Evolutionary conservation across 164 flowering plant species (phyloP).

Genomic region (Stephania japonica): DNA sequence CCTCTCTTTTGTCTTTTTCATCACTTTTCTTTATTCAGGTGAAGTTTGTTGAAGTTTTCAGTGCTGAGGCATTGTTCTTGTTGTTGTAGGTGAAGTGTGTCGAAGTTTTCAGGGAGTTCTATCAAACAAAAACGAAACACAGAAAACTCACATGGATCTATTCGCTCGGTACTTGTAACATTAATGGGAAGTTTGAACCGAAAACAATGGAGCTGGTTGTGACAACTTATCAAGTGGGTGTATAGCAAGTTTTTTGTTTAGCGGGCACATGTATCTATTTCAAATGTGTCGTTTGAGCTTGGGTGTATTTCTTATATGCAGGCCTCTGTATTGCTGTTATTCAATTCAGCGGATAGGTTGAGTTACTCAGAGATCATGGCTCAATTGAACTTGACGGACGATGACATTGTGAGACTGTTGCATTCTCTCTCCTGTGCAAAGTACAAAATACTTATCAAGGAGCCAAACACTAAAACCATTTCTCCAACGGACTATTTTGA

Average conservation of each 20-base stretch:
- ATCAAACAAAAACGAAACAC: conserved; percentile 80
- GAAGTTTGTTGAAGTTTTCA: no score
- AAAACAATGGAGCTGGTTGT: conserved; percentile 82
- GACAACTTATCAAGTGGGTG: conserved; percentile 75
- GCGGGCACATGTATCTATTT: not conserved
- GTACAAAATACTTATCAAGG: conserved; percentile 77
- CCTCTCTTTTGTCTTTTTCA: not conserved
- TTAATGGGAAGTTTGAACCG: conserved; percentile 72
- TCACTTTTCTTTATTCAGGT: conserved; percentile 34
- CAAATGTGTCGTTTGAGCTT: not conserved
- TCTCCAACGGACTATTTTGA: conserved; percentile 64
- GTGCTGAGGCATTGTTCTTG: no score
- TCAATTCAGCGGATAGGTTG: conserved; percentile 62
- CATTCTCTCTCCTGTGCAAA: conserved; percentile 91
- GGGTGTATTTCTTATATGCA: conserved; percentile 19
- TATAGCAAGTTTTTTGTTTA: not conserved
- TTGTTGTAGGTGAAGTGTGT: conserved; percentile 36
- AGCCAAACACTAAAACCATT: conserved; percentile 67
- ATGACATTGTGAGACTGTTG: conserved; percentile 65
- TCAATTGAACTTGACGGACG: conserved; percentile 72
- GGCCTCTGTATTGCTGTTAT: conserved; percentile 78
- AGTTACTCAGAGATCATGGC: conserved; percentile 73
- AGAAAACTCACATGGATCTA: conserved; percentile 92
- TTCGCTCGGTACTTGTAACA: conserved; percentile 80
- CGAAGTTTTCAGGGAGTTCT: conserved; percentile 80